Evolutionary conservation across 179 eudicot genomes (phyloP).

Genomic region (Actinidia chinensis): DNA sequence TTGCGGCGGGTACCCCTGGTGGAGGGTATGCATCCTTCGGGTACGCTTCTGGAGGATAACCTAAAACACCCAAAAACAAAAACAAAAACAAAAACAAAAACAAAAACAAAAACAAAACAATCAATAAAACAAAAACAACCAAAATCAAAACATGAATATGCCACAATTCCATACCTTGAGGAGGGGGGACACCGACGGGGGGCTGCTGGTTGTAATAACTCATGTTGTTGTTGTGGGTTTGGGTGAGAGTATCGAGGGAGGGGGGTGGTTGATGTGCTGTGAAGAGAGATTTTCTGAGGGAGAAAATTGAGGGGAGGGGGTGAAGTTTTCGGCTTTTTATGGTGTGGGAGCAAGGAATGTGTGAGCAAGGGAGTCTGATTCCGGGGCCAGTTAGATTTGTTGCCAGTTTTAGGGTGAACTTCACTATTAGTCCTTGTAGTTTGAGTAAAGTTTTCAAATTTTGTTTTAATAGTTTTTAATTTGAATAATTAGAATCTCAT

Average conservation of each 20-base stretch:
- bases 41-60: slow-evolving; percentile 77
- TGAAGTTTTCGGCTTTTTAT: not conserved
- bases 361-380: too few species aligned
- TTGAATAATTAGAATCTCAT: too few species aligned
- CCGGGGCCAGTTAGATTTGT: not conserved
- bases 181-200: slow-evolving; percentile 85
- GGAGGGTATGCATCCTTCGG: slow-evolving; percentile 70
- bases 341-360: not conserved
- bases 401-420: not conserved
- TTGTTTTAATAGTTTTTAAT: too few species aligned
- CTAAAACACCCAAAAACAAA: slow-evolving; percentile 18
- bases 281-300: not conserved
- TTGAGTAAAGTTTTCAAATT: too few species aligned
- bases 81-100: too few species aligned
- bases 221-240: slow-evolving; percentile 32
- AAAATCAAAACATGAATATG: not conserved
- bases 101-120: not conserved
- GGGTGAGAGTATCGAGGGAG: not conserved
- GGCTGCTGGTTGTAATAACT: slow-evolving; percentile 86
- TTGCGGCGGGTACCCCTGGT: slow-evolving; percentile 59
- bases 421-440: too few species aligned
- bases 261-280: not conserved
- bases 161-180: slow-evolving; percentile 51
- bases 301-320: not conserved
- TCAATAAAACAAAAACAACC: not conserved